Conservation (phyloP, 2,329 filamentous ascomycete species). For the Trichoderma gracile region DNA sequence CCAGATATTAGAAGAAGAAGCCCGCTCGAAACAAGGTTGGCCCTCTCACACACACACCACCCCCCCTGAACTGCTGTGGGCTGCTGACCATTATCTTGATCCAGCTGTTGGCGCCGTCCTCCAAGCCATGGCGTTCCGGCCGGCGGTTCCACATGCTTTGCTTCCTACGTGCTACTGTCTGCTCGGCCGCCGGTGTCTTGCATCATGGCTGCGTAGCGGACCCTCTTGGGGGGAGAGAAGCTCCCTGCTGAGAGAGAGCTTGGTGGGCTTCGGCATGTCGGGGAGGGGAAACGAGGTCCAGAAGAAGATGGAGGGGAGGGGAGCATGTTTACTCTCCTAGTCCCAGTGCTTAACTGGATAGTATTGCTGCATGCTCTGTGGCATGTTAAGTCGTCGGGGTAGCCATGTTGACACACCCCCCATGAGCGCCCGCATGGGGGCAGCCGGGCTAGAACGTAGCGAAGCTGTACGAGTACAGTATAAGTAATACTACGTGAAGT, state of each 20-base stretch:
- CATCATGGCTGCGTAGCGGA: slow-evolving; percentile 24
- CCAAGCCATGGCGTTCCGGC: slow-evolving; percentile 16
- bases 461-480: too few relatives aligned
- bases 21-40: not conserved
- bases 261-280: slow-evolving; percentile 17
- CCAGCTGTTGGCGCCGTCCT: not conserved
- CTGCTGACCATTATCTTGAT: slow-evolving; percentile 16
- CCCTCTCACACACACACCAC: too few relatives aligned
- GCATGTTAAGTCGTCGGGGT: too few relatives aligned
- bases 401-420: not conserved
- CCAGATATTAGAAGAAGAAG: too few relatives aligned
- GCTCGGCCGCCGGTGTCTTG: slow-evolving; percentile 20
- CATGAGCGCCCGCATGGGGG: slow-evolving; percentile 6
- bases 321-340: not conserved
- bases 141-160: slow-evolving; percentile 1
- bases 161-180: too few relatives aligned
- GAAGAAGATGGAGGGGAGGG: too few relatives aligned
- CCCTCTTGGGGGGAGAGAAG: slow-evolving; percentile 10
- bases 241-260: not conserved
- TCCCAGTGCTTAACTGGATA: too few relatives aligned
- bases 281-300: slow-evolving; percentile 5
- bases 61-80: not conserved
- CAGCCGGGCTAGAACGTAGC: slow-evolving; percentile 5
- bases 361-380: not conserved
- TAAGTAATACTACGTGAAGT: not conserved